Conservation (phyloP, 441 rosid genomes). For the Populus trichocarpa region DNA sequence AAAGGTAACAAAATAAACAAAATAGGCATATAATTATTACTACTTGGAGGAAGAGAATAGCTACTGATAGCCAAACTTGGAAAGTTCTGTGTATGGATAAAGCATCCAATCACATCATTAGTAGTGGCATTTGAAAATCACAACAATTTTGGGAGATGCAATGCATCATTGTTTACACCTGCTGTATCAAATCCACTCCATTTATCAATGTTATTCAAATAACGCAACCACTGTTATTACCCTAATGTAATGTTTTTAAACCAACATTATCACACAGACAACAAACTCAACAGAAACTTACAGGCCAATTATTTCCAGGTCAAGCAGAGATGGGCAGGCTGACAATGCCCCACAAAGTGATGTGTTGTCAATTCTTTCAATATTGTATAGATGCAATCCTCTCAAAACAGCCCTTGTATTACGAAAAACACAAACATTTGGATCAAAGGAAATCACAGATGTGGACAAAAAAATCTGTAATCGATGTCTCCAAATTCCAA, state of each 20-base stretch:
- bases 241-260: conserved; percentile 1
- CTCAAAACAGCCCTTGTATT: conserved; percentile 56
- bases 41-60: neutral
- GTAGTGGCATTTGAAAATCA: neutral
- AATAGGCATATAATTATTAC: neutral
- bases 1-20: neutral
- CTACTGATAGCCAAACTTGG: neutral
- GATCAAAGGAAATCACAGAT: conserved; percentile 9
- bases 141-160: neutral
- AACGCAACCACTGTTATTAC: neutral
- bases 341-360: conserved; percentile 60
- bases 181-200: neutral
- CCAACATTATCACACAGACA: conserved; percentile 8
- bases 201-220: neutral
- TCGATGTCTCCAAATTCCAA: conserved; percentile 1
- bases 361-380: conserved; percentile 47
- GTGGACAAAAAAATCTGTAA: neutral
- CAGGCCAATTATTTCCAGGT: conserved; percentile 83
- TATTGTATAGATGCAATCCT: conserved; percentile 74
- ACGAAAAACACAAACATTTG: conserved; percentile 20
- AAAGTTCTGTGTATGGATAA: neutral
- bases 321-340: conserved; percentile 63
- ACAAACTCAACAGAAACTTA: conserved; percentile 39
- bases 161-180: neutral
- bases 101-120: neutral